phyloP scores from a whole-genome alignment of 306 rosid species.

The Cucurbita maxima region DNA sequence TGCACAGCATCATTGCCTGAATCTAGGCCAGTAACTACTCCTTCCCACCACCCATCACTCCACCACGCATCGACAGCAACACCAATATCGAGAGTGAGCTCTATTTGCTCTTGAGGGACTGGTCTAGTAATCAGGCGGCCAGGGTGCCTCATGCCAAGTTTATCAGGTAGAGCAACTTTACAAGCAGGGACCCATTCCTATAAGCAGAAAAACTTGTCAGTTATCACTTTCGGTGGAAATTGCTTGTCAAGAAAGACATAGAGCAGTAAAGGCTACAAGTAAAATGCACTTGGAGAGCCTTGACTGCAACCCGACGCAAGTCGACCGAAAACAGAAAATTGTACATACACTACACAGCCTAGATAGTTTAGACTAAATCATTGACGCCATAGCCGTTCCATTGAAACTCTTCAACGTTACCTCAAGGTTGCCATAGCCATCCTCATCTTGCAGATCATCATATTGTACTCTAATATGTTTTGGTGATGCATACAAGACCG shows the following conservation, averaged over 20 bases:
- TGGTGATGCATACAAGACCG: slow-evolving; percentile 45
- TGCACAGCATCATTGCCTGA: slow-evolving; percentile 28
- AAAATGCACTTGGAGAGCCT: background rate
- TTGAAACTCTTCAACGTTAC: slow-evolving; percentile 24
- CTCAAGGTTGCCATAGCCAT: slow-evolving; percentile 78
- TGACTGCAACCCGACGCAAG: background rate
- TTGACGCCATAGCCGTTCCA: background rate
- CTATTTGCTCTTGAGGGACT: slow-evolving; percentile 32
- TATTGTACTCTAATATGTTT: slow-evolving; percentile 72
- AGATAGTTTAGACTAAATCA: background rate
- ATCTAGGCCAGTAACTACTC: slow-evolving; percentile 51
- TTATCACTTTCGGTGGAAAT: background rate
- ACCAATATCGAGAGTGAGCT: slow-evolving; percentile 40
- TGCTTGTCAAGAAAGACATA: background rate
- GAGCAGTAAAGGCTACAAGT: background rate
- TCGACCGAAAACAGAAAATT: background rate
- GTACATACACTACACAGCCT: background rate
- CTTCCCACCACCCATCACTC: slow-evolving; percentile 99
- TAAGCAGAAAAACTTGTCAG: slow-evolving; percentile 10
- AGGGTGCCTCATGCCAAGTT: slow-evolving; percentile 70
- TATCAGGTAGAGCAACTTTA: slow-evolving; percentile 73
- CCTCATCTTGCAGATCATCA: slow-evolving; percentile 76
- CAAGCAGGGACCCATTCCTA: slow-evolving; percentile 88
- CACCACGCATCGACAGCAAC: slow-evolving; percentile 92
- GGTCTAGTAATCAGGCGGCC: slow-evolving; percentile 70